A percentile compares a stretch with the other conserved stretches of the same genome.
Evolutionary conservation across 2,329 filamentous ascomycete genomes (phyloP).

Genomic region (Colletotrichum theobromicola): DNA sequence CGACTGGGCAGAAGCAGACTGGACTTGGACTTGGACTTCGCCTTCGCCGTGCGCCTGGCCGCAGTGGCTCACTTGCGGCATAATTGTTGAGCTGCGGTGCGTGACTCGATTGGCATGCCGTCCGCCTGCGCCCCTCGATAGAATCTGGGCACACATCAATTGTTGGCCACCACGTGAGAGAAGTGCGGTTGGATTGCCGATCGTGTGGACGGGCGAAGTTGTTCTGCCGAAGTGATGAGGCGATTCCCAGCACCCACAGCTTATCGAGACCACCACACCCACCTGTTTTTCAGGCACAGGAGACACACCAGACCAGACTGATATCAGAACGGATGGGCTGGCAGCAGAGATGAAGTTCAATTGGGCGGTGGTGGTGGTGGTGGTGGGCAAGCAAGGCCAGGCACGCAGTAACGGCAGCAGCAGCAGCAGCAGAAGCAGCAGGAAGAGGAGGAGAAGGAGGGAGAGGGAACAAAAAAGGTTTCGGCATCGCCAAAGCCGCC

Average conservation of each 20-base stretch:
- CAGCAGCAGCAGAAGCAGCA: background rate
- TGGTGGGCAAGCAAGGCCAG: background rate
- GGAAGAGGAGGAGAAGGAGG: background rate
- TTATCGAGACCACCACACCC: background rate
- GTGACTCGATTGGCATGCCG: conserved; percentile 5
- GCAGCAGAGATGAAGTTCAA: background rate
- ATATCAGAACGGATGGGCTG: conserved; percentile 1
- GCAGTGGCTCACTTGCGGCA: background rate
- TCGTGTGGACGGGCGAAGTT: background rate
- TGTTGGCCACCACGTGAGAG: background rate
- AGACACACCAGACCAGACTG: background rate
- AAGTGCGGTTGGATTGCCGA: background rate
- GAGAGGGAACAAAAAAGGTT: conserved; percentile 16
- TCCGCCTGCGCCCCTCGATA: background rate
- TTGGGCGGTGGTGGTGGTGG: background rate
- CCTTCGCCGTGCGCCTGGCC: background rate
- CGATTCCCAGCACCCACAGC: background rate
- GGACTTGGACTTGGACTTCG: background rate
- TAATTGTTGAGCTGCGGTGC: background rate
- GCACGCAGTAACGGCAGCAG: background rate
- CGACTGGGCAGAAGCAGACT: background rate
- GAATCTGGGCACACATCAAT: background rate
- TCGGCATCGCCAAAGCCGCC: conserved; percentile 20
- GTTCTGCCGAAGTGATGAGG: background rate
- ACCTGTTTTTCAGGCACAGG: background rate